Conservation (phyloP, 352 stramenopile species). For the Phytophthora citricola region DNA sequence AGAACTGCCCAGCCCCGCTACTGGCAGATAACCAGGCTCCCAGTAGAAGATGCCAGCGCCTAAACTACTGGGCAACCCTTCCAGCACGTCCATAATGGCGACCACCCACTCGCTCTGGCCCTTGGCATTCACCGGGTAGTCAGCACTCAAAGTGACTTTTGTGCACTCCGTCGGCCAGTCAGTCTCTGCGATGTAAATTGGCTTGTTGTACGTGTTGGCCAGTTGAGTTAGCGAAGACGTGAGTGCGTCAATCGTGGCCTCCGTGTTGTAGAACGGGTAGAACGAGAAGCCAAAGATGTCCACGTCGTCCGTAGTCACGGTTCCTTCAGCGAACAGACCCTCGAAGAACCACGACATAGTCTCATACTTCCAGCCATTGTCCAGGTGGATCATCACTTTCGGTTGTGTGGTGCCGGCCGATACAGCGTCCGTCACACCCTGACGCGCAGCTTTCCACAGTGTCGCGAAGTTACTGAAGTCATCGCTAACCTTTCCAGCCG, state of each 20-base stretch:
- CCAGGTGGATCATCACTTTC: conserved; percentile 47
- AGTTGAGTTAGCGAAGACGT: conserved; percentile 35
- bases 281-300: conserved; percentile 46
- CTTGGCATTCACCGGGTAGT: conserved; percentile 28
- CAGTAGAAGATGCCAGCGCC: conserved; percentile 44
- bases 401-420: conserved; percentile 28
- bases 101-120: conserved; percentile 35
- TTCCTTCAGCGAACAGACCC: conserved; percentile 34
- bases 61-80: conserved; percentile 22
- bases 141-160: conserved; percentile 25
- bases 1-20: conserved; percentile 31
- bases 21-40: conserved; percentile 34
- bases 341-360: conserved; percentile 42
- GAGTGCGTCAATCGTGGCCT: conserved; percentile 38
- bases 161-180: conserved; percentile 42
- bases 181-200: conserved; percentile 42
- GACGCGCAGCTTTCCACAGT: conserved; percentile 36
- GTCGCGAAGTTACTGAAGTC: conserved; percentile 35
- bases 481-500: conserved; percentile 26
- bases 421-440: conserved; percentile 38
- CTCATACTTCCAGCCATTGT: conserved; percentile 46
- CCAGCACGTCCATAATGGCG: conserved; percentile 29
- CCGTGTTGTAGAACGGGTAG: conserved; percentile 42
- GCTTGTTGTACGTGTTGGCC: conserved; percentile 36
- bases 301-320: conserved; percentile 34